Conservation (phyloP, 148 eudicot genomes). For the Pharnaceum exiguum region DNA sequence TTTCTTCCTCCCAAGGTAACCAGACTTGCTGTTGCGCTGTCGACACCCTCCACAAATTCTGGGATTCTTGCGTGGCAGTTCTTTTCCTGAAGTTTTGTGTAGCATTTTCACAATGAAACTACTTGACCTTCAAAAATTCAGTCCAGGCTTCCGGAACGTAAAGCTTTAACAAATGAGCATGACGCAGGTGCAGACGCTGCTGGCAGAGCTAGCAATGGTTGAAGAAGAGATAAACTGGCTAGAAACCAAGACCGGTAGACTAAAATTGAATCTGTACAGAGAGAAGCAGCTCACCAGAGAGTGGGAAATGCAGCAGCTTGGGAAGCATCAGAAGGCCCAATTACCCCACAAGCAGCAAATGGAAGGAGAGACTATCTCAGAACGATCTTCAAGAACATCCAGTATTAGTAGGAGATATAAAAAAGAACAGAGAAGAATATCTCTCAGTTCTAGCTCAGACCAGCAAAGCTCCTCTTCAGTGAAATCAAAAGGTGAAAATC, state of each 20-base stretch:
- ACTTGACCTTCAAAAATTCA: background rate
- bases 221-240: slow-evolving; percentile 77
- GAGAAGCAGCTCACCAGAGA: slow-evolving; percentile 39
- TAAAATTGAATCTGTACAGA: slow-evolving; percentile 39
- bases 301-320: slow-evolving; percentile 19
- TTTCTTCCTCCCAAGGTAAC: slow-evolving; percentile 55
- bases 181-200: slow-evolving; percentile 59
- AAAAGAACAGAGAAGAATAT: slow-evolving; percentile 43
- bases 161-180: background rate
- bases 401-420: slow-evolving; percentile 26
- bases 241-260: slow-evolving; percentile 47
- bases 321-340: slow-evolving; percentile 14
- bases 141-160: background rate
- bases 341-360: slow-evolving; percentile 19
- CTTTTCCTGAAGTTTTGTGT: background rate
- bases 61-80: too few relatives aligned
- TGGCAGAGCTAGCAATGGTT: slow-evolving; percentile 59
- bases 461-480: slow-evolving; percentile 25
- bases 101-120: background rate
- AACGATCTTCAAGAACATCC: slow-evolving; percentile 20
- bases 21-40: too few relatives aligned
- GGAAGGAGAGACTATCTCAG: slow-evolving; percentile 15
- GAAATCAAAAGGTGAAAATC: slow-evolving; percentile 31
- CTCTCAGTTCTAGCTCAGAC: slow-evolving; percentile 40
- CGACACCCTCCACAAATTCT: too few relatives aligned